These are phyloP conservation scores for Blastocystis sp. DNA, from an alignment of 352 stramenopile species.

Conservation along the genomic window DNA sequence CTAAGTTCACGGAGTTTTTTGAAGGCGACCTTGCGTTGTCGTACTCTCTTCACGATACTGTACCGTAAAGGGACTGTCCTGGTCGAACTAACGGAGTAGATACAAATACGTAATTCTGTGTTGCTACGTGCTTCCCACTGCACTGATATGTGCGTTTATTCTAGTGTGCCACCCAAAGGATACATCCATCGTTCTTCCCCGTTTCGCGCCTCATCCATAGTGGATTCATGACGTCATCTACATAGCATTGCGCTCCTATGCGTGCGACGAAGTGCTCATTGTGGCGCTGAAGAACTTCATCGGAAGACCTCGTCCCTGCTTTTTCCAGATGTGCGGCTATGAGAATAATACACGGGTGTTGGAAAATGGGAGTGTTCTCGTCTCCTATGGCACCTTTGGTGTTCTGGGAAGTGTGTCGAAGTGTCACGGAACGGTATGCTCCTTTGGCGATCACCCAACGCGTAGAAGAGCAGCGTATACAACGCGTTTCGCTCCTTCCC, in stretches of 20 bases:
- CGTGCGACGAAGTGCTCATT: conserved; percentile 38
- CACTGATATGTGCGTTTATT: conserved; percentile 32
- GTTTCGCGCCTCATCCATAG: conserved; percentile 14
- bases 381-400: conserved; percentile 45
- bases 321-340: conserved; percentile 61
- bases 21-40: conserved; percentile 62
- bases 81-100: background rate
- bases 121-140: conserved; percentile 50
- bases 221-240: conserved; percentile 69
- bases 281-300: conserved; percentile 65
- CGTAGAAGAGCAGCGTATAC: conserved; percentile 22
- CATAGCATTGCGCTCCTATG: conserved; percentile 50
- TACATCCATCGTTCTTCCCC: background rate
- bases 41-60: conserved; percentile 71
- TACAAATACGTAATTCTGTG: conserved; percentile 57
- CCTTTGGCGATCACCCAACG: background rate
- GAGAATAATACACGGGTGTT: conserved; percentile 17
- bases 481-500: conserved; percentile 67
- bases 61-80: conserved; percentile 3
- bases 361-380: background rate
- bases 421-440: conserved; percentile 45
- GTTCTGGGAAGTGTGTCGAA: conserved; percentile 57
- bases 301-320: conserved; percentile 66
- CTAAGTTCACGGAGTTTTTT: conserved; percentile 60
- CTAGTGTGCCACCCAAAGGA: conserved; percentile 36